phyloP scores from a whole-genome alignment of 345 rosid genomes.

The Pugionium dolabratum region DNA sequence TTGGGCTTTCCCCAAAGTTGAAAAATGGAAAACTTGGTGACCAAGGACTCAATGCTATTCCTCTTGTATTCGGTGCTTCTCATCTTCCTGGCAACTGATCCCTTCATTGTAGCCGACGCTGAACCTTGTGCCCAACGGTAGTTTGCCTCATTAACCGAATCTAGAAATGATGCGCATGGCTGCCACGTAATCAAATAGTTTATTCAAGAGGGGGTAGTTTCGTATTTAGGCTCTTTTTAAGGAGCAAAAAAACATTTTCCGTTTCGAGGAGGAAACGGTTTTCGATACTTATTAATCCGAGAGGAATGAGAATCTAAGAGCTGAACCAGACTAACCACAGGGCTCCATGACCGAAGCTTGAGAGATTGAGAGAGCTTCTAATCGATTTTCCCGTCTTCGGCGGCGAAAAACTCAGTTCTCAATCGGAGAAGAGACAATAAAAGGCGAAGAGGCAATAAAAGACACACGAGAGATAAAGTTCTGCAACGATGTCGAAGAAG shows the following conservation, averaged over 20 bases:
- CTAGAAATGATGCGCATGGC: neutral
- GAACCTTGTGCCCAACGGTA: neutral
- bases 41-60: neutral
- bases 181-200: conserved; percentile 32
- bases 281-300: too few relatives aligned
- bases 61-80: neutral
- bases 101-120: neutral
- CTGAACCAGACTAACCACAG: conserved; percentile 18
- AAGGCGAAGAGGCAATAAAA: neutral
- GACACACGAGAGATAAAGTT: conserved; percentile 9
- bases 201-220: conserved; percentile 6
- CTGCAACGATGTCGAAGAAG: conserved; percentile 78
- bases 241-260: conserved; percentile 28
- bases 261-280: conserved; percentile 27
- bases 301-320: conserved; percentile 13
- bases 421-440: conserved; percentile 31
- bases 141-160: conserved; percentile 22
- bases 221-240: neutral
- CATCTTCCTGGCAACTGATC: neutral
- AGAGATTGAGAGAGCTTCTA: conserved; percentile 10
- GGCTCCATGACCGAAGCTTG: neutral
- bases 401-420: conserved; percentile 25
- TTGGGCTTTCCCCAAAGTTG: neutral
- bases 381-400: conserved; percentile 18
- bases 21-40: neutral